A percentile compares a stretch with the other conserved stretches of the same genome.
Evolutionary conservation across 2,329 filamentous ascomycete species (phyloP).

Genomic region (Blastomyces percursus): DNA sequence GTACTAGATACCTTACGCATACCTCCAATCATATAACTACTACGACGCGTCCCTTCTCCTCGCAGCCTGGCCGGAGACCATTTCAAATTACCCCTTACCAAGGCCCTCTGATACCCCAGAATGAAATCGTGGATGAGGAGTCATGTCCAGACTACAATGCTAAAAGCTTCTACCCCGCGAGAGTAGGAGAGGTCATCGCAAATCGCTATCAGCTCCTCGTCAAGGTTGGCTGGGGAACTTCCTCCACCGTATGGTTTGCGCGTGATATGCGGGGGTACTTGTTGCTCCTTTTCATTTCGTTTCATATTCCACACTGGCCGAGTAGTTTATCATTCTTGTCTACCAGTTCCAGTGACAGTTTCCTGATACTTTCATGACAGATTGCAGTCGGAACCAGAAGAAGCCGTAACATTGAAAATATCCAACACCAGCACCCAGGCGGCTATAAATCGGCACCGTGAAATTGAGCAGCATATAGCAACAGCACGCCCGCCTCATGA

Average conservation of each 20-base stretch:
- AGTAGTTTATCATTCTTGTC: not conserved
- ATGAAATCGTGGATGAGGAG: slow-evolving; percentile 11
- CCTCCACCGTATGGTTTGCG: slow-evolving; percentile 12
- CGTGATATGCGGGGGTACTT: slow-evolving; percentile 9
- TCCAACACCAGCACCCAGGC: slow-evolving; percentile 4
- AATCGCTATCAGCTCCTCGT: slow-evolving; percentile 10
- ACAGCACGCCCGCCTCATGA: slow-evolving; percentile 18
- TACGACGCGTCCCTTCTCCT: not conserved
- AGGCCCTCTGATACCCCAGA: slow-evolving; percentile 6
- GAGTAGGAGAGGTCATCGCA: slow-evolving; percentile 9
- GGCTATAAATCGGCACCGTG: slow-evolving; percentile 12
- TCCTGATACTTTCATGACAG: not conserved
- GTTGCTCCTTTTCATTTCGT: not conserved
- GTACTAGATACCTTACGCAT: not conserved
- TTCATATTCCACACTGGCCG: not conserved
- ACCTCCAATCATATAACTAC: not conserved
- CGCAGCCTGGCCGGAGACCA: not conserved
- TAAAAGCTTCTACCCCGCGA: slow-evolving; percentile 10
- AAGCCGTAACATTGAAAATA: slow-evolving; percentile 12
- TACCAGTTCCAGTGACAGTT: not conserved
- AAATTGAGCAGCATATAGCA: slow-evolving; percentile 20
- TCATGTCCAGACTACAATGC: slow-evolving; percentile 7
- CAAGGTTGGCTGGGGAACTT: slow-evolving; percentile 10
- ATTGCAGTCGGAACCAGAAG: slow-evolving; percentile 6
- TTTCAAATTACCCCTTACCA: not conserved